Evolutionary conservation across 1,284 basidiomycete species (phyloP), one percentile per base, ranked within the genome.

Genomic region (Tilletiaria anomala): DNA sequence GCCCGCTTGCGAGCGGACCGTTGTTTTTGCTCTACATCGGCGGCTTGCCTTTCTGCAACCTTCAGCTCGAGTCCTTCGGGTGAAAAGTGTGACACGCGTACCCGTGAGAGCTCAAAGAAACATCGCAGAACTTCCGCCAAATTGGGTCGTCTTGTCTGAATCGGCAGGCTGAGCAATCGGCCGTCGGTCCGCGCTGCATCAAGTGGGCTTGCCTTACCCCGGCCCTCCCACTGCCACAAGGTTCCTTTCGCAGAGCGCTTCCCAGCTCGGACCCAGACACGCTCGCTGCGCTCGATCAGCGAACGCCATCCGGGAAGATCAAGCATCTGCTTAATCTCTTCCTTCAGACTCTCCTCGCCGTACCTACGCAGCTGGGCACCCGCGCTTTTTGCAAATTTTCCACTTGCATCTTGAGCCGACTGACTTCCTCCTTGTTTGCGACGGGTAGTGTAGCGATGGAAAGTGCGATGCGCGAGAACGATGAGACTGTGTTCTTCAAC

Each of bases 401-500:
- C 64, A 3, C 85, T 76, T 43, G 88, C 85, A 67, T 99, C 93
- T 58, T 96, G 93, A 2, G 82, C 59, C 1, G 80, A 80, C 69
- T 99, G 93, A 0, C 84, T 82, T 0, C 93, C 93, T 68, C 93
- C 93, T 72, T 99, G 93, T 68, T 97, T 97, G 52, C 84, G 75
- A 54, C 93, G 83, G 31, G 93, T 97, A 0, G 93, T 99, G 68
- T 99, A 99, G 5, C 93, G 79, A 68, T 97, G 93, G 69, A 96
- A 97, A 0, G 93, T 96, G 70, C 97, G 97, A 65, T 93, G 86
- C 47, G 75, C 74, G 32, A 97, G 58, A 2, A 97, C 76, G 58
- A 89, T 80, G 2, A 80, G 33, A 19, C 51, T 51, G 5, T 56
- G 50, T 19, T 56, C 48, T 39, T 56, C 51, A 14, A 44, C 24